Evolutionary conservation across 1,284 basidiomycete genomes (phyloP).

Genomic region (Ustilago sp.): DNA sequence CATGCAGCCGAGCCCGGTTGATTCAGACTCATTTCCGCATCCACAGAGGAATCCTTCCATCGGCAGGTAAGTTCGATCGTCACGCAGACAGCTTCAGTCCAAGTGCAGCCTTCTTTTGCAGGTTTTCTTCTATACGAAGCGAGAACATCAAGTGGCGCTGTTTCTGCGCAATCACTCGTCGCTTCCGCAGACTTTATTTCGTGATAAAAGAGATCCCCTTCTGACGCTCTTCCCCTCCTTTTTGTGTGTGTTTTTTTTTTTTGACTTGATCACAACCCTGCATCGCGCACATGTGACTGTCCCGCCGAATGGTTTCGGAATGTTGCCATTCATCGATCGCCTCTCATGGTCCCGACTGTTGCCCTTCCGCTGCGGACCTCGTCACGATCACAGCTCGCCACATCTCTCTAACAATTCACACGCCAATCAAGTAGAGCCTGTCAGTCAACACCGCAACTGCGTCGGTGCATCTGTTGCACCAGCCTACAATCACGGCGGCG

Average conservation of each 20-base stretch:
- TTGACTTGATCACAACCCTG: background rate
- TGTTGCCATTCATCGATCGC: background rate
- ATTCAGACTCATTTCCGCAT: conserved; percentile 1
- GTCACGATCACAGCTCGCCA: conserved; percentile 9
- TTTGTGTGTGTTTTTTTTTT: background rate
- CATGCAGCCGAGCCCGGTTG: conserved; percentile 16
- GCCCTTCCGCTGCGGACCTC: background rate
- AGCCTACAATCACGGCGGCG: background rate
- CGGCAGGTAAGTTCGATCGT: conserved; percentile 21
- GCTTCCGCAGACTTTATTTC: conserved; percentile 6
- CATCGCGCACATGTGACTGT: conserved; percentile 5
- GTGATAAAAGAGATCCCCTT: background rate
- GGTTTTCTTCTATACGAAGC: background rate
- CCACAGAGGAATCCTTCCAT: conserved; percentile 10
- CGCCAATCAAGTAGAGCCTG: background rate
- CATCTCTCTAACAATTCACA: conserved; percentile 1
- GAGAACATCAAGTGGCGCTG: background rate
- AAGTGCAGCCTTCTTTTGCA: background rate
- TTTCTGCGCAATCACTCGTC: background rate
- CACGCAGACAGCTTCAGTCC: no score
- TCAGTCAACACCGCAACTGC: no score
- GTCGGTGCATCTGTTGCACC: background rate
- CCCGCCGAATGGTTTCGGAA: background rate
- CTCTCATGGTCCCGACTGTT: background rate
- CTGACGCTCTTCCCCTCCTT: background rate